phyloP scores from a whole-genome alignment of 163 green algal genomes.

The Scenedesmus sp. region DNA sequence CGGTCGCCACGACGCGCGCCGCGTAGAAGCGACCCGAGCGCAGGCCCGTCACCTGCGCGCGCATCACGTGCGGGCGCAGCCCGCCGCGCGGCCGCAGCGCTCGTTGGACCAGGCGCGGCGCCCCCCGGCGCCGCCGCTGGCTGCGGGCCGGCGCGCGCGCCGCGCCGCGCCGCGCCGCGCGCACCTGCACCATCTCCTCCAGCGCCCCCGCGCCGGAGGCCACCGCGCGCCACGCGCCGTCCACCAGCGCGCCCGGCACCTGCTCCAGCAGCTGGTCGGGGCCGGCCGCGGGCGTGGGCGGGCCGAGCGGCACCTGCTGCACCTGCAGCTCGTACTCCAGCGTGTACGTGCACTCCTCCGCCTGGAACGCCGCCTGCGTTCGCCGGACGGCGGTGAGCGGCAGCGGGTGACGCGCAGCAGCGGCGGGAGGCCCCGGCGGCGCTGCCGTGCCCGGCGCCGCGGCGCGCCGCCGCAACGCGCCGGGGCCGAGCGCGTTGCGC shows the following conservation, averaged over 20 bases:
- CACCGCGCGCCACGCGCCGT: slow-evolving; percentile 1
- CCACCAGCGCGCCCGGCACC: background rate
- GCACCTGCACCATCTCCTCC: slow-evolving; percentile 2
- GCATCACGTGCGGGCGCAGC: too few relatives aligned
- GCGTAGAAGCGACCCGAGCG: slow-evolving; percentile 68
- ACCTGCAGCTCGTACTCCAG: slow-evolving; percentile 38
- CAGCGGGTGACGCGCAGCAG: too few relatives aligned
- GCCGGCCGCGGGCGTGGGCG: background rate
- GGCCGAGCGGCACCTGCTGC: slow-evolving; percentile 30
- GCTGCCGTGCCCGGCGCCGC: too few relatives aligned
- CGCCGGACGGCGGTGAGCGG: too few relatives aligned
- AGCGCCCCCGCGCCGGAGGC: background rate
- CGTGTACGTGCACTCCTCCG: slow-evolving; percentile 1
- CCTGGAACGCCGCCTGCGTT: slow-evolving; percentile 33
- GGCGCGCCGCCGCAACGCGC: too few relatives aligned
- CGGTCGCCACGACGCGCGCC: slow-evolving; percentile 51
- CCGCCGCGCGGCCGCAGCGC: too few relatives aligned
- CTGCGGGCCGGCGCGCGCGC: too few relatives aligned
- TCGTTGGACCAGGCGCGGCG: too few relatives aligned
- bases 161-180: background rate
- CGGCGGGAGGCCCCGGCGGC: too few relatives aligned
- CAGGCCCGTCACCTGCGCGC: slow-evolving; percentile 67
- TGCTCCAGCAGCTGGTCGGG: slow-evolving; percentile 10
- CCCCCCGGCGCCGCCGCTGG: too few relatives aligned
- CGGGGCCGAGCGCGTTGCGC: too few relatives aligned